These are phyloP conservation scores for Hanseniaspora thailandica DNA, from an alignment of 805 yeast genomes.

Conservation along the genomic window DNA sequence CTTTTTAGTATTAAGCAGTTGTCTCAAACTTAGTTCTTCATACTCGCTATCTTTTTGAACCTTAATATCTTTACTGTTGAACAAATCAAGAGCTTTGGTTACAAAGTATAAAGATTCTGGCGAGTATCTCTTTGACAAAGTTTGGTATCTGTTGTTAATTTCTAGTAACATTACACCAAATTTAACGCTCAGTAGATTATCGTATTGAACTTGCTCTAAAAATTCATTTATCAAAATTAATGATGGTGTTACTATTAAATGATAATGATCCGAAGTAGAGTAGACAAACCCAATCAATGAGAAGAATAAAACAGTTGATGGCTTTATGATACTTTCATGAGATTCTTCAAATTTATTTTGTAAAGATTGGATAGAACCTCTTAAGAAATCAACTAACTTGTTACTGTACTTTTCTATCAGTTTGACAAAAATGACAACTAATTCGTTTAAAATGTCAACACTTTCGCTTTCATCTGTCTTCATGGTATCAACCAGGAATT, in stretches of 20 bases:
- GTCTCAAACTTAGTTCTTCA: conserved; percentile 4
- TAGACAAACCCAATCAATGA: conserved; percentile 63
- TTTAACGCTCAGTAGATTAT: conserved; percentile 34
- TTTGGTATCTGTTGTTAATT: conserved; percentile 57
- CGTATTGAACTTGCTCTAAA: conserved; percentile 41
- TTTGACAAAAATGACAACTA: conserved; percentile 39
- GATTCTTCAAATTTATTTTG: conserved; percentile 39
- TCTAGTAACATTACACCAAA: conserved; percentile 60
- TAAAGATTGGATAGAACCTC: conserved; percentile 44
- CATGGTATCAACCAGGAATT: conserved; percentile 35
- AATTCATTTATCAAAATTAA: conserved; percentile 60
- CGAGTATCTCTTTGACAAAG: conserved; percentile 62
- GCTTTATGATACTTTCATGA: conserved; percentile 32
- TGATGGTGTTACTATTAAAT: conserved; percentile 78
- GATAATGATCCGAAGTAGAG: conserved; percentile 93
- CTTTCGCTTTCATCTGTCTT: conserved; percentile 26
- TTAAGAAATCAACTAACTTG: conserved; percentile 47
- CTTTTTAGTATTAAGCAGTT: not conserved
- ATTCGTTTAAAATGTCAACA: conserved; percentile 32
- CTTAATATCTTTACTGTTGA: conserved; percentile 33
- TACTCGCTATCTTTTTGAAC: conserved; percentile 10
- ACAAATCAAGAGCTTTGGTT: conserved; percentile 38
- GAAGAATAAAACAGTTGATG: conserved; percentile 52
- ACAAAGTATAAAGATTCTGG: conserved; percentile 66
- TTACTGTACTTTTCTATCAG: conserved; percentile 53